Evolutionary conservation across 2,329 filamentous ascomycete genomes (phyloP).

Genomic region (Madurella mycetomatis): DNA sequence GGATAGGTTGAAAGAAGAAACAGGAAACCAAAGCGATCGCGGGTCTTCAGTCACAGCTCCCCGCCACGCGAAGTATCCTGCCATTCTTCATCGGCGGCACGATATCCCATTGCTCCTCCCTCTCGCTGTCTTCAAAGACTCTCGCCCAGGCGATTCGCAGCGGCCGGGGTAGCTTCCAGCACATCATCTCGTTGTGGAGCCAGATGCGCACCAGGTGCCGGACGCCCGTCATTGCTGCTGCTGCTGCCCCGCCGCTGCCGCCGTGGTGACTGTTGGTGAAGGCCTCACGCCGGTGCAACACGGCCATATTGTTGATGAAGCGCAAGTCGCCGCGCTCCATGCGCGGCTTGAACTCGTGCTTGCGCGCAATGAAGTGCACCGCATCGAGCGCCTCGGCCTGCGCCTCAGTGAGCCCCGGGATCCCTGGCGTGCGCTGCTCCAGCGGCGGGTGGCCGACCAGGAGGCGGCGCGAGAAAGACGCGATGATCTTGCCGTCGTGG

Average conservation of each 20-base stretch:
- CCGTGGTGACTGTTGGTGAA: slow-evolving; percentile 21
- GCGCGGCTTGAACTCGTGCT: slow-evolving; percentile 28
- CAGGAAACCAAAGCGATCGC: too few relatives aligned
- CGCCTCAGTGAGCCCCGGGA: slow-evolving; percentile 53
- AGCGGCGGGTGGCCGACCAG: neutral
- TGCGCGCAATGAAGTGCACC: slow-evolving; percentile 37
- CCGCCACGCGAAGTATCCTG: slow-evolving; percentile 12
- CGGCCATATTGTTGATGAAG: slow-evolving; percentile 27
- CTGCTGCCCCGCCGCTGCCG: too few relatives aligned
- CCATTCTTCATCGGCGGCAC: slow-evolving; percentile 12
- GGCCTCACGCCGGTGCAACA: slow-evolving; percentile 25
- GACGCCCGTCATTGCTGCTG: neutral
- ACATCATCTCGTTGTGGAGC: slow-evolving; percentile 26
- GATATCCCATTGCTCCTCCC: slow-evolving; percentile 22
- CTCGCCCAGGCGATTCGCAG: slow-evolving; percentile 21
- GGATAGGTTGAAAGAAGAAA: too few relatives aligned
- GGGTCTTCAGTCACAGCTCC: slow-evolving; percentile 14
- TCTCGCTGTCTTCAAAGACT: slow-evolving; percentile 20
- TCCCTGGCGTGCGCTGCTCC: slow-evolving; percentile 46
- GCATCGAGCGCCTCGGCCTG: slow-evolving; percentile 51
- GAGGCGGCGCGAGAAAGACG: neutral
- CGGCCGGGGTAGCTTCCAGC: slow-evolving; percentile 25
- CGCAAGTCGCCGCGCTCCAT: slow-evolving; percentile 26
- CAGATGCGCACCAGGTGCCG: slow-evolving; percentile 31
- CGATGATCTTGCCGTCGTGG: slow-evolving; percentile 15